Base-by-base conservation (phyloP, 2,329 filamentous ascomycete species). In the Alternaria alternata region DNA sequence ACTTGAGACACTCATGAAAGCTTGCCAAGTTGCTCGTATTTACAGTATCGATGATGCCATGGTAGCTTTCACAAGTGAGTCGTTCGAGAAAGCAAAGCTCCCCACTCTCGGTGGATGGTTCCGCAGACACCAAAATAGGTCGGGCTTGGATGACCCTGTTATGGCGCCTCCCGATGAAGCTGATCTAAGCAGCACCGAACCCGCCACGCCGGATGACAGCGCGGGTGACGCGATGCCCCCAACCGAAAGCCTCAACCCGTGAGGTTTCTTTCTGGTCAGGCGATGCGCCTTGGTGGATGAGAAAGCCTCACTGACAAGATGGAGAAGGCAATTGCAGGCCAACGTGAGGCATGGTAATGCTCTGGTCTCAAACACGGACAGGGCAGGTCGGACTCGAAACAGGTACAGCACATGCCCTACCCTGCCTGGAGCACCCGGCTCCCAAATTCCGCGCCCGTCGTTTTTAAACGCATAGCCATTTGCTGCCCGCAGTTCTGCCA, bases 391-490 rank as follows among this genome's bases (percentile, higher is more conserved):
- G 59, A 64, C 66, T 65, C 69, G 71, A 76, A 74, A 75, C 72
- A 75, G 72, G 73, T 61, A 75, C 71, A 71, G 70, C 72, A 72
- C 67, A 63, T 58, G 57, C 47, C 58, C 42, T 28, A 38, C 52
- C 52, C 57, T 60, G 63, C 58, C 53, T 57, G 58, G 62, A 64
- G 58, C 54, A 62, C 63, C 68, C 72, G 71, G 72, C 70, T 71
- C 64, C 69, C 70, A 69, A 66, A 62, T 67, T 70, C 70, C 70
- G 69, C 67, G 57, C 60, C 63, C 58, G 65, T 67, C 65, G 67
- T 71, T 72, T 74, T 66, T 70, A 72, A 70, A 74, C 73, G 71
- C 69, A 68, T 54, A 67, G 65, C 66, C 61, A 73, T 75, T 73
- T 71, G 72, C 66, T 71, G 60, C 49, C 41, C 55, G 64, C 62